phyloP scores from a whole-genome alignment of 148 eudicot species.

The Selenicereus undatus region DNA sequence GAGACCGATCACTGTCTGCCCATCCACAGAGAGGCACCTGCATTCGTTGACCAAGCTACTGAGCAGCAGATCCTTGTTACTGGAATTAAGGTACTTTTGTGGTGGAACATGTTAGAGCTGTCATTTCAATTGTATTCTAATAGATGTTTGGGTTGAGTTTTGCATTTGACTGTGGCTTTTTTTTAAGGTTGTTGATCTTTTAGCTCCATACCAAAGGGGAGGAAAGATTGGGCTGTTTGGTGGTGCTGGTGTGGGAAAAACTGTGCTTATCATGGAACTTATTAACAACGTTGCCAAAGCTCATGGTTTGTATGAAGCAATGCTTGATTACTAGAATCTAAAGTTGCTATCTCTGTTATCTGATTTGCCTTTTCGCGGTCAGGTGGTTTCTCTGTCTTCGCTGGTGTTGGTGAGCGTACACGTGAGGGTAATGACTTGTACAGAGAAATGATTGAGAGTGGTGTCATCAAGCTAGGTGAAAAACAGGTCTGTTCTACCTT shows the following conservation, averaged over 20 bases:
- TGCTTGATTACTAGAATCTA: neutral
- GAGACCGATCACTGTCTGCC: slow-evolving; percentile 90
- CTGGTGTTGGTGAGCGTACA: slow-evolving; percentile 87
- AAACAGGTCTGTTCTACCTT: slow-evolving; percentile 54
- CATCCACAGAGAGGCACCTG: slow-evolving; percentile 93
- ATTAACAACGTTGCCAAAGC: slow-evolving; percentile 84
- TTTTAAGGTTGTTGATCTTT: slow-evolving; percentile 78
- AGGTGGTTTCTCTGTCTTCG: slow-evolving; percentile 80
- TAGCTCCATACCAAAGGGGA: slow-evolving; percentile 91
- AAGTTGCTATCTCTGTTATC: neutral
- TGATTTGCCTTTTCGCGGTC: slow-evolving; percentile 10
- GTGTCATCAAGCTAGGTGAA: slow-evolving; percentile 97
- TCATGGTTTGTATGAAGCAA: slow-evolving; percentile 54
- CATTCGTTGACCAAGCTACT: slow-evolving; percentile 97
- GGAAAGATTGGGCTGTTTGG: slow-evolving; percentile 88
- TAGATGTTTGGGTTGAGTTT: neutral
- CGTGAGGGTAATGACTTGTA: slow-evolving; percentile 97
- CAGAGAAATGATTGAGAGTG: slow-evolving; percentile 98
- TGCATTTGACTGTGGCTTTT: neutral
- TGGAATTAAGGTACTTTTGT: slow-evolving; percentile 73
- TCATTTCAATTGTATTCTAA: neutral
- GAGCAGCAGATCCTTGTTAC: slow-evolving; percentile 98
- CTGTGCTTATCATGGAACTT: slow-evolving; percentile 85
- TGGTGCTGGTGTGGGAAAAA: slow-evolving; percentile 73
- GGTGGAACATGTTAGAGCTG: neutral